phyloP scores from a whole-genome alignment of 352 stramenopile species.

The Phytopythium cucurbitacearum region DNA sequence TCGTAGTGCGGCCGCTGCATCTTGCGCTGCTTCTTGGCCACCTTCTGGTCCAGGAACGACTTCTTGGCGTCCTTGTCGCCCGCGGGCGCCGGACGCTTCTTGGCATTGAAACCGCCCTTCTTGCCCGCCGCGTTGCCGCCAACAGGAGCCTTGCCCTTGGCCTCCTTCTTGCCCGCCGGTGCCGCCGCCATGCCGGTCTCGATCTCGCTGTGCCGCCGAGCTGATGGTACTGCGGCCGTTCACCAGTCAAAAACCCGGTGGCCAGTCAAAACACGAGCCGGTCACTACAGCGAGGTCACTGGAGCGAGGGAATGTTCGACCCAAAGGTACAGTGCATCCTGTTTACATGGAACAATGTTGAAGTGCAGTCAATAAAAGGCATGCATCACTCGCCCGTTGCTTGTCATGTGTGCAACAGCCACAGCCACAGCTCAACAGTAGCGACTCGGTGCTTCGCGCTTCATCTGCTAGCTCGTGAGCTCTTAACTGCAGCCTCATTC shows the following conservation, averaged over 20 bases:
- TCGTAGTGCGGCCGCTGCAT: slow-evolving; percentile 93
- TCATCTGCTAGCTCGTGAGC: too few relatives aligned
- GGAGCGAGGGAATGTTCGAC: too few relatives aligned
- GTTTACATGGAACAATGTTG: too few relatives aligned
- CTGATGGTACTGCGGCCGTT: not conserved
- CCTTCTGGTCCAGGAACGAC: slow-evolving; percentile 84
- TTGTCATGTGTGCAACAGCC: too few relatives aligned
- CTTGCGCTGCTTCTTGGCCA: slow-evolving; percentile 93
- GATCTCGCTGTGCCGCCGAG: not conserved
- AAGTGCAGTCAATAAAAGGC: too few relatives aligned
- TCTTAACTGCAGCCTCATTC: too few relatives aligned
- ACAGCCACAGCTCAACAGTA: too few relatives aligned
- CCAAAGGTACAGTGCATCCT: too few relatives aligned
- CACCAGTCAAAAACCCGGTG: slow-evolving; percentile 20
- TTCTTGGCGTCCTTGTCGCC: slow-evolving; percentile 65
- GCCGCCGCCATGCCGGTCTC: slow-evolving; percentile 2
- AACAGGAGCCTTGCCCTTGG: not conserved
- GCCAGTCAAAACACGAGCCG: too few relatives aligned
- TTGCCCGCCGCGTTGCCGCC: slow-evolving; percentile 5
- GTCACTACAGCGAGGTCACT: too few relatives aligned
- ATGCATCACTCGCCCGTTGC: too few relatives aligned
- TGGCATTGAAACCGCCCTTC: slow-evolving; percentile 30
- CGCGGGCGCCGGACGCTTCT: slow-evolving; percentile 51
- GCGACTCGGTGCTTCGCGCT: too few relatives aligned
- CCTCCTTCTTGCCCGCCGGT: slow-evolving; percentile 11